phyloP scores from a whole-genome alignment of 2,329 filamentous ascomycete genomes.

The Clonostachys solani region DNA sequence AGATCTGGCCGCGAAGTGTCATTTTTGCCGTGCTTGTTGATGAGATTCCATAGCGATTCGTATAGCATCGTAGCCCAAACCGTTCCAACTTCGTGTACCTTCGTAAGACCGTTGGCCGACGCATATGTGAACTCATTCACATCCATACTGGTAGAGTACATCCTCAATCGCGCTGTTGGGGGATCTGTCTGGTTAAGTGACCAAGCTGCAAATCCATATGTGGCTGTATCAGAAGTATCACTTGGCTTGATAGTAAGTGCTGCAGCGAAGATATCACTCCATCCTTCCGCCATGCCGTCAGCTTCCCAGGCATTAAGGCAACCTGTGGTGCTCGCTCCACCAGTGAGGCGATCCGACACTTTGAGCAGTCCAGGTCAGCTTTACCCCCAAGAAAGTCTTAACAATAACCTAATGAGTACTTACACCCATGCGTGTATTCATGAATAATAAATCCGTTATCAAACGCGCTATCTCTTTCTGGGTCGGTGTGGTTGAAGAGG shows the following conservation, averaged over 20 bases:
- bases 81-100: slow-evolving; percentile 44
- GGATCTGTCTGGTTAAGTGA: slow-evolving; percentile 30
- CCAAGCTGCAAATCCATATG: slow-evolving; percentile 40
- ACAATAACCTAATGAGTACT: slow-evolving; percentile 16
- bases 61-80: slow-evolving; percentile 50
- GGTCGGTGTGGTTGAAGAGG: slow-evolving; percentile 43
- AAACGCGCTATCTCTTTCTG: slow-evolving; percentile 48
- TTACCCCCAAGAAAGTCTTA: too few species aligned
- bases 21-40: slow-evolving; percentile 50
- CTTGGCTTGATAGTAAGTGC: slow-evolving; percentile 39
- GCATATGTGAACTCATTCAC: slow-evolving; percentile 48
- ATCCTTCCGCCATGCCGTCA: slow-evolving; percentile 55
- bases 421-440: slow-evolving; percentile 48
- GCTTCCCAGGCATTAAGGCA: slow-evolving; percentile 44
- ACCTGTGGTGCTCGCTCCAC: slow-evolving; percentile 47
- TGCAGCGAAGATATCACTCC: slow-evolving; percentile 65
- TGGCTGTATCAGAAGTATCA: slow-evolving; percentile 37
- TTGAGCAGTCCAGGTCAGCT: too few species aligned
- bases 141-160: slow-evolving; percentile 45
- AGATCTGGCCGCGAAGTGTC: slow-evolving; percentile 33
- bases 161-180: slow-evolving; percentile 39
- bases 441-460: slow-evolving; percentile 58
- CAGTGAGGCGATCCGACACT: slow-evolving; percentile 53
- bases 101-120: slow-evolving; percentile 25
- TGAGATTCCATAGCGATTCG: slow-evolving; percentile 53